Percentiles rank a stretch among this genome's conserved stretches.
phyloP scores from a whole-genome alignment of 306 rosid species.

The Corylus americana region DNA sequence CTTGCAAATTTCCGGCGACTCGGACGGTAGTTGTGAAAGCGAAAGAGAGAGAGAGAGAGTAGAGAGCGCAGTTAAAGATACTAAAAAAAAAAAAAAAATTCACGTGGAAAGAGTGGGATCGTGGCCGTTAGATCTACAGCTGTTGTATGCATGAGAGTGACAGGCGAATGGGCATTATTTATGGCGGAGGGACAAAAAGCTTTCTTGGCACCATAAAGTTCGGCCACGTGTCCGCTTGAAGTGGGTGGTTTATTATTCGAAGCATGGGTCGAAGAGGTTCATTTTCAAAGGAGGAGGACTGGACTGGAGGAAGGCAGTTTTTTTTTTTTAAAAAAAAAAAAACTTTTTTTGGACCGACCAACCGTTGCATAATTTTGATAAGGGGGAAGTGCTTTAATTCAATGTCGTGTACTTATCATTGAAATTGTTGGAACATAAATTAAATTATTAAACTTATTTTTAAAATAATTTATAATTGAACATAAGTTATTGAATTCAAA shows the following conservation, averaged over 20 bases:
- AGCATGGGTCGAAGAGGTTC: constrained; percentile 17
- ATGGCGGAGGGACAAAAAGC: background rate
- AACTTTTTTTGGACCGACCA: too few species aligned
- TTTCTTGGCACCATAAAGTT: background rate
- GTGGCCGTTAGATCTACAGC: constrained; percentile 24
- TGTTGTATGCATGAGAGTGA: constrained; percentile 21
- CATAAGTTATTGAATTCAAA: too few species aligned
- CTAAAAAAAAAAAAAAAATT: background rate
- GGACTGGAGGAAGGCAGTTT: too few species aligned
- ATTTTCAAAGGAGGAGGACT: too few species aligned
- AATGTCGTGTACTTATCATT: too few species aligned
- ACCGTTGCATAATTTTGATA: too few species aligned
- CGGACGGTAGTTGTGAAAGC: constrained; percentile 26
- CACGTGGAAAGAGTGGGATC: constrained; percentile 28
- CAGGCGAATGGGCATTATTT: constrained; percentile 9
- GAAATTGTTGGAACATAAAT: too few species aligned
- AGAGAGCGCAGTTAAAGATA: constrained; percentile 16
- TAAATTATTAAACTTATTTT: too few species aligned
- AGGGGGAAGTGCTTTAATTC: too few species aligned
- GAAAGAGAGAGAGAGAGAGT: constrained; percentile 2
- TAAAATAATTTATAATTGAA: too few species aligned
- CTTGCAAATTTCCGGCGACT: background rate
- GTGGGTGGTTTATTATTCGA: background rate
- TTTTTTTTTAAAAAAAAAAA: too few species aligned
- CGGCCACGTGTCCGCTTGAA: background rate